Conservation (phyloP, 805 yeast genomes). For the Saccharomyces kudriavzevii region DNA sequence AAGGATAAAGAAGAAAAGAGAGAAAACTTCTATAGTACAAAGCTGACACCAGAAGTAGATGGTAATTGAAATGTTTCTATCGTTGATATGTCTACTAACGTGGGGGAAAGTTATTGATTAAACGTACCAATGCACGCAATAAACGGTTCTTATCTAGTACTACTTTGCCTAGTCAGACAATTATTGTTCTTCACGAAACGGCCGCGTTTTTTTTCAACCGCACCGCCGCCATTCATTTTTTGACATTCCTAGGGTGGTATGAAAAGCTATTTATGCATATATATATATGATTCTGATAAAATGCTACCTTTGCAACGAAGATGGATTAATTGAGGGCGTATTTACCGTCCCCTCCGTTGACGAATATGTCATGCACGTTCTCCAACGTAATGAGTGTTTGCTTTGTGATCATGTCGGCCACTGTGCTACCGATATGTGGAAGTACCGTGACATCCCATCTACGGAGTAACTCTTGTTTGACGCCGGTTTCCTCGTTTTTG, state of each 20-base stretch:
- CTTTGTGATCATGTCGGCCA: slow-evolving; percentile 44
- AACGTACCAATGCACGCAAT: background rate
- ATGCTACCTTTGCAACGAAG: background rate
- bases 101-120: background rate
- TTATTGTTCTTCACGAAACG: background rate
- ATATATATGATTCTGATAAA: background rate
- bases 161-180: background rate
- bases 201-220: background rate
- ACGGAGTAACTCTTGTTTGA: slow-evolving; percentile 40
- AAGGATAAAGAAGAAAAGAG: background rate
- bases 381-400: slow-evolving; percentile 47
- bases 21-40: background rate
- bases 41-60: background rate
- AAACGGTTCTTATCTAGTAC: background rate
- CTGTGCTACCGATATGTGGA: slow-evolving; percentile 69
- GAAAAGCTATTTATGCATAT: background rate
- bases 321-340: slow-evolving; percentile 26
- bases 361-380: slow-evolving; percentile 43
- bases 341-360: slow-evolving; percentile 34
- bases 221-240: background rate
- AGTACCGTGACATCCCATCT: slow-evolving; percentile 58
- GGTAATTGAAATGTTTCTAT: background rate
- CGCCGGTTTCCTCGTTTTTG: slow-evolving; percentile 48
- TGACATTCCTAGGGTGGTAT: background rate
- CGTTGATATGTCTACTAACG: background rate